Evolutionary conservation across 148 eudicot species (phyloP).

Genomic region (Heliamphora exappendiculata): DNA sequence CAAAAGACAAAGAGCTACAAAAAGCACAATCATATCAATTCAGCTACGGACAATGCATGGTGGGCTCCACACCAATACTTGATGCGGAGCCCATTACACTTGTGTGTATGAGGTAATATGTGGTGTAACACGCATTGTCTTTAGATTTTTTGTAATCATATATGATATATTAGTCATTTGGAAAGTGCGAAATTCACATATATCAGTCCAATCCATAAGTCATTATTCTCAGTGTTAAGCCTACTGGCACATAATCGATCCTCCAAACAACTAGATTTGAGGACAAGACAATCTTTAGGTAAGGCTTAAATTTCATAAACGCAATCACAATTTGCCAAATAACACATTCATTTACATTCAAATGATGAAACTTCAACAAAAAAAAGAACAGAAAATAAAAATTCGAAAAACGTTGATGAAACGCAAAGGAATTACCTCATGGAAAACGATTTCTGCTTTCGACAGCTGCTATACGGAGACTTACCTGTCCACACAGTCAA

Average conservation of each 20-base stretch:
- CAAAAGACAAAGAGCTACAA: not conserved
- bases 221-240: not conserved
- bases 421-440: constrained; percentile 13
- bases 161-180: too few species aligned
- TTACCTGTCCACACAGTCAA: not conserved
- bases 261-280: not conserved
- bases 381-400: not conserved
- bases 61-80: too few species aligned
- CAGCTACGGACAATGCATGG: too few species aligned
- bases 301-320: not conserved
- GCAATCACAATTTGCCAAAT: not conserved
- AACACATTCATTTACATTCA: not conserved
- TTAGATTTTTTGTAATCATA: too few species aligned
- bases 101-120: too few species aligned
- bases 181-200: too few species aligned
- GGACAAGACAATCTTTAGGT: not conserved
- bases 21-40: too few species aligned
- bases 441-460: not conserved
- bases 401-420: too few species aligned
- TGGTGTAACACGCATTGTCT: too few species aligned
- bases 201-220: not conserved
- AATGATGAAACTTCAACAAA: not conserved
- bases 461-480: not conserved
- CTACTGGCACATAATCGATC: too few species aligned
- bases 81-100: too few species aligned